Conservation (phyloP, 2,329 filamentous ascomycete genomes). For the Botrytis deweyae region DNA sequence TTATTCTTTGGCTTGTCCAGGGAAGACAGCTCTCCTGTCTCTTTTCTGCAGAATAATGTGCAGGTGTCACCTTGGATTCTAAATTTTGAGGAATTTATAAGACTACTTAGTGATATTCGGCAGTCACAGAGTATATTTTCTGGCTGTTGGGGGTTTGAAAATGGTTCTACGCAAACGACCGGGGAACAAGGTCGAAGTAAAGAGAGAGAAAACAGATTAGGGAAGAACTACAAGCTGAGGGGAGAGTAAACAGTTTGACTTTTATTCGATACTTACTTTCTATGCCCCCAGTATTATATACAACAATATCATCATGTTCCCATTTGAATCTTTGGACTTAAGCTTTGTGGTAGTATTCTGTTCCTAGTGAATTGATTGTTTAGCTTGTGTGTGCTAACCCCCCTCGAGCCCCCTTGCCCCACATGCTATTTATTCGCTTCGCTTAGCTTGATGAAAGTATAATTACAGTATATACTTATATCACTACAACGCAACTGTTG, state of each 20-base stretch:
- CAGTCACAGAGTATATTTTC: too few species aligned
- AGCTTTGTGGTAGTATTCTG: neutral
- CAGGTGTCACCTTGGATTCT: too few species aligned
- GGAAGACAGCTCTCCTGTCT: too few species aligned
- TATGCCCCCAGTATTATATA: neutral
- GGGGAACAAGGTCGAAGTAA: neutral
- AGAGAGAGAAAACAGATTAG: neutral
- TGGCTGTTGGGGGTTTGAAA: too few species aligned
- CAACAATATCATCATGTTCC: neutral
- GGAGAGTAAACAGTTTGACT: neutral
- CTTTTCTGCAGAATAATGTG: too few species aligned
- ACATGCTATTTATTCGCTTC: neutral
- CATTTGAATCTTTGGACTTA: rapidly evolving
- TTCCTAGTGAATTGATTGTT: neutral
- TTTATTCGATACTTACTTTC: neutral
- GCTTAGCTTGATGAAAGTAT: neutral
- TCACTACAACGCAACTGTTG: neutral
- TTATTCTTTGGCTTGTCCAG: too few species aligned
- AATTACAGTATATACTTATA: neutral
- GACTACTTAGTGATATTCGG: too few species aligned
- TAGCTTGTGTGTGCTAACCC: neutral
- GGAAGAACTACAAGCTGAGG: neutral
- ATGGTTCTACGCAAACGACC: too few species aligned
- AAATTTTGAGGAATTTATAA: too few species aligned
- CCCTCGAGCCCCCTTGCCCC: neutral